Percentiles rank a stretch among this genome's conserved stretches.
Evolutionary conservation across 2,329 filamentous ascomycete genomes (phyloP).

Genomic region (Neurospora crassa): DNA sequence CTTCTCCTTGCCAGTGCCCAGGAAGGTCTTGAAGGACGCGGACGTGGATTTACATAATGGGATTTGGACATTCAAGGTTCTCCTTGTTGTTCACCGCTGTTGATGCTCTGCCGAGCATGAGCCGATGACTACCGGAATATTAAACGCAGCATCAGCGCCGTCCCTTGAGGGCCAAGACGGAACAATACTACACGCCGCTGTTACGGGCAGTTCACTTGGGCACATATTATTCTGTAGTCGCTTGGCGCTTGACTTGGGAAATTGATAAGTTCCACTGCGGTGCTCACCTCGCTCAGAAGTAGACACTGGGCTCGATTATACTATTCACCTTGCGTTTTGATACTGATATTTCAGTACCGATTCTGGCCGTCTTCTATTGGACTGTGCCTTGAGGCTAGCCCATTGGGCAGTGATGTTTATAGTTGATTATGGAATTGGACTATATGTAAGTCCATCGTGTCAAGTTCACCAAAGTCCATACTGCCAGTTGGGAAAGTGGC

Average conservation of each 20-base stretch:
- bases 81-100: background rate
- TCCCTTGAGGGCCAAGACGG: background rate
- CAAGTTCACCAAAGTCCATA: background rate
- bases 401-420: background rate
- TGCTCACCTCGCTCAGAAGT: background rate
- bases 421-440: background rate
- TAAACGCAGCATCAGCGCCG: background rate
- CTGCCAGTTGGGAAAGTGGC: background rate
- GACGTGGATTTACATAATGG: background rate
- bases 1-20: background rate
- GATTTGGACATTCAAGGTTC: background rate
- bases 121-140: background rate
- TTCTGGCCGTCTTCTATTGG: background rate
- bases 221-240: background rate
- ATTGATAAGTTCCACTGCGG: background rate
- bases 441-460: background rate
- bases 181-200: background rate
- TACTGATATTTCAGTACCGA: background rate
- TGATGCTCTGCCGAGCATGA: background rate
- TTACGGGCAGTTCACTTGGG: background rate
- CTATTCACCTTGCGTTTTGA: background rate
- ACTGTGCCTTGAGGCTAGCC: background rate
- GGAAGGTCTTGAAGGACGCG: background rate
- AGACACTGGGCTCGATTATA: background rate
- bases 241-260: background rate